phyloP scores from a whole-genome alignment of 2,329 filamentous ascomycete species.

The Talaromyces verruculosus region DNA sequence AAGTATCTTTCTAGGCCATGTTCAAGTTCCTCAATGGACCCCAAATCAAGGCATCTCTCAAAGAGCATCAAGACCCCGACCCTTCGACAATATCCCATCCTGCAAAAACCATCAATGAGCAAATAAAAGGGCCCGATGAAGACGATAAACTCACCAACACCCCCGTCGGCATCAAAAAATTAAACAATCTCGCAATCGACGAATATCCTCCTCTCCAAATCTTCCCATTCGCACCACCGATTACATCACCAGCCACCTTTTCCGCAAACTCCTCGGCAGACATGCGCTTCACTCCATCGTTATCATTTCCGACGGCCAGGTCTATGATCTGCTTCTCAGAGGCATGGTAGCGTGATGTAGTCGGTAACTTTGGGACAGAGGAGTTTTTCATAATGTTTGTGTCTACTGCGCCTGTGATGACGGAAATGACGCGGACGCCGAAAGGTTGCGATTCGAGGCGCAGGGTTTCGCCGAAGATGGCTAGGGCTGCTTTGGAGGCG shows the following conservation, averaged over 20 bases:
- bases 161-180: not conserved
- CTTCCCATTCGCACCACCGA: not conserved
- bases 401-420: not conserved
- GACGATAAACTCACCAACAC: not conserved
- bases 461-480: conserved; percentile 8
- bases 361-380: not conserved
- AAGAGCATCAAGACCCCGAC: not conserved
- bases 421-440: not conserved
- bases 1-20: too few relatives aligned
- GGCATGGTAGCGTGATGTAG: not conserved
- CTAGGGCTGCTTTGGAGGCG: conserved; percentile 14
- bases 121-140: not conserved
- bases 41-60: not conserved
- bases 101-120: not conserved
- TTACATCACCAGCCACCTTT: not conserved
- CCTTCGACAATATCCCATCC: not conserved
- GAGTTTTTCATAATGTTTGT: not conserved
- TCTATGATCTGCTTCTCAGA: not conserved
- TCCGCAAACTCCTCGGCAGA: not conserved
- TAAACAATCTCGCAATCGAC: not conserved
- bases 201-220: not conserved
- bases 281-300: not conserved
- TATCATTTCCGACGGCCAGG: not conserved
- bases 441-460: conserved; percentile 13
- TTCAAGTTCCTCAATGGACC: too few relatives aligned